These are phyloP conservation scores for Carex scoparia DNA, from an alignment of 176 grass and related monocot genomes.

Conservation along the genomic window DNA sequence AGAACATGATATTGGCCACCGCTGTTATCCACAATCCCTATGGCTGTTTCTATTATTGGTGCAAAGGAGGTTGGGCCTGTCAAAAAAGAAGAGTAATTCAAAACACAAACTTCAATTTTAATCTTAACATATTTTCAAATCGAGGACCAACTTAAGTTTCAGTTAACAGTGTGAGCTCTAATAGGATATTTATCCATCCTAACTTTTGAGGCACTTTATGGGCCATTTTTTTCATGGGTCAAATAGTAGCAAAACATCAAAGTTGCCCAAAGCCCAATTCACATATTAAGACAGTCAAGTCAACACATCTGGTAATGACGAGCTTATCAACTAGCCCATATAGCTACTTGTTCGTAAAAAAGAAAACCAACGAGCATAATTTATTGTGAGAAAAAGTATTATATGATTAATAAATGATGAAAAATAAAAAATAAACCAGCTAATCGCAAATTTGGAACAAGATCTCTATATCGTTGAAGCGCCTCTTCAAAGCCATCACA, in stretches of 20 bases:
- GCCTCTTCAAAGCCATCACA: constrained; percentile 76
- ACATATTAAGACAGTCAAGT: background rate
- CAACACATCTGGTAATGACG: background rate
- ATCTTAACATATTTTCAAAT: background rate
- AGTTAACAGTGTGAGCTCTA: background rate
- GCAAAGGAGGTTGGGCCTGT: constrained; percentile 80
- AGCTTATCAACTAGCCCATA: background rate
- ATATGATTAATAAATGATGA: background rate
- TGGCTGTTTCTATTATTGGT: constrained; percentile 68
- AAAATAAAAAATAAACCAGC: constrained; percentile 33
- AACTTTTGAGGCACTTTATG: background rate
- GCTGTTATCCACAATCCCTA: constrained; percentile 67
- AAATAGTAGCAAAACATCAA: background rate
- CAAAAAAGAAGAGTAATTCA: background rate
- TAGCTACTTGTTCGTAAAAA: too few relatives aligned
- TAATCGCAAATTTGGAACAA: constrained; percentile 53
- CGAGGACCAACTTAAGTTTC: background rate
- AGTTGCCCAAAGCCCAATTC: background rate
- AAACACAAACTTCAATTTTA: background rate
- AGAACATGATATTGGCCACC: constrained; percentile 89
- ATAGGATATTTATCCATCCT: background rate
- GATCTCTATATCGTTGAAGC: constrained; percentile 57
- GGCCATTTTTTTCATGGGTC: background rate
- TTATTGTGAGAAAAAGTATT: background rate
- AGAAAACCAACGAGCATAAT: background rate